Base-by-base conservation (phyloP, 2,329 filamentous ascomycete species). In the Mariannaea sp. region DNA sequence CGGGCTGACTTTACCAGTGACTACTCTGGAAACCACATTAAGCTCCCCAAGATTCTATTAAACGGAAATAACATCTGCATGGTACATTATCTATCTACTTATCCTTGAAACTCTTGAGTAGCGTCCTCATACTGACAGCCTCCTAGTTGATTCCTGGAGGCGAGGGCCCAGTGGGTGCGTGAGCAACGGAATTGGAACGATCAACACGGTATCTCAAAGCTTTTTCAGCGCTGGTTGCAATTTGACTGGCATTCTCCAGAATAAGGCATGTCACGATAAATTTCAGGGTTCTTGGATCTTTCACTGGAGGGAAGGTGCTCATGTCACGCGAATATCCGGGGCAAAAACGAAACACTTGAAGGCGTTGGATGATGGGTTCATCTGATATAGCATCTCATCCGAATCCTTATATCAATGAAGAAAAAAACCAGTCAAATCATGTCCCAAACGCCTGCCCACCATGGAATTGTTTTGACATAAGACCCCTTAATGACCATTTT, bases 61-160 rank as follows among this genome's bases (percentile, higher is more conserved):
- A 99, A 99, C 68, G 94, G 94, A 52, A 99, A 99, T 77, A 97
- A 97, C 69, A 91, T 99, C 60, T 97, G 93, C 89, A 99, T 99
- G 94, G 94, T 96, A 82, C 50, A 80, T 64, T 39, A 13, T 1
- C 13, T 32, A 5, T 32, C n/a, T 14, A 1, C 10, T 24, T 3
- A 7, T 2, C n/a, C 7, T 22, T 10, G 7, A 8, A 5, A 9
- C 13, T 33, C 6, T 10, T n/a, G n/a, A n/a, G n/a, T n/a, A n/a
- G n/a, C n/a, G n/a, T n/a, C 9, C 26, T 30, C 10, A 4, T 29
- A 7, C 55, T 69, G 16, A 66, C 33, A 1, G 6, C 6, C 8
- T 16, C 59, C 4, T n/a, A 92, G 88, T 80, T 92, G 72, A 90
- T 91, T 67, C 88, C 88, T 3, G 88, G 88, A 64, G 88, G 88